phyloP scores from a whole-genome alignment of 2,329 filamentous ascomycete genomes.

The Mariannaea sp. region DNA sequence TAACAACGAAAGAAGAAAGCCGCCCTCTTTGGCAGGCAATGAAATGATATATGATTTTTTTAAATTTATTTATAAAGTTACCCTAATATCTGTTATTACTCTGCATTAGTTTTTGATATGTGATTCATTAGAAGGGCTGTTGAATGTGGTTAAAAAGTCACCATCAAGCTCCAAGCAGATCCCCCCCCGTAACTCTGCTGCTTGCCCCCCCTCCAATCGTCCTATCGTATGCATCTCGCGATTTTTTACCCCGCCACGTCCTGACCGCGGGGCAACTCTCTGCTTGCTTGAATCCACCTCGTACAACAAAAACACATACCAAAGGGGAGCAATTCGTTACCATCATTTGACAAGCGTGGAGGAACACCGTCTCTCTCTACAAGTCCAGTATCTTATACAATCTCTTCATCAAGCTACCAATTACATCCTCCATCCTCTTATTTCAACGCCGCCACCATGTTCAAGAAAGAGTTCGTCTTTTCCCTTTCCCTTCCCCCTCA shows the following conservation, averaged over 20 bases:
- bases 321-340: conserved; percentile 10
- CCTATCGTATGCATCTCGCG: conserved; percentile 39
- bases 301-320: conserved; percentile 7
- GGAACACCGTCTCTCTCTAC: too few relatives aligned
- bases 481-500: background rate
- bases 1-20: too few relatives aligned
- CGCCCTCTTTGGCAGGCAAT: too few relatives aligned
- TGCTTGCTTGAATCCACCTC: conserved; percentile 29
- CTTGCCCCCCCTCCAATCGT: conserved; percentile 4
- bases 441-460: conserved; percentile 66
- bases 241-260: conserved; percentile 38
- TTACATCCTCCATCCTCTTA: background rate
- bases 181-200: too few relatives aligned
- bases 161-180: background rate
- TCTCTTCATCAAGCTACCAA: background rate
- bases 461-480: conserved; percentile 82
- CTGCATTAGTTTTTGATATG: too few relatives aligned
- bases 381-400: too few relatives aligned
- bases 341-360: background rate
- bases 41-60: too few relatives aligned
- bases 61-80: too few relatives aligned
- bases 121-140: too few relatives aligned
- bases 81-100: too few relatives aligned
- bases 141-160: too few relatives aligned
- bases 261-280: conserved; percentile 33